These are phyloP conservation scores for Salix exigua DNA, from an alignment of 345 rosid genomes.

Conservation along the genomic window DNA sequence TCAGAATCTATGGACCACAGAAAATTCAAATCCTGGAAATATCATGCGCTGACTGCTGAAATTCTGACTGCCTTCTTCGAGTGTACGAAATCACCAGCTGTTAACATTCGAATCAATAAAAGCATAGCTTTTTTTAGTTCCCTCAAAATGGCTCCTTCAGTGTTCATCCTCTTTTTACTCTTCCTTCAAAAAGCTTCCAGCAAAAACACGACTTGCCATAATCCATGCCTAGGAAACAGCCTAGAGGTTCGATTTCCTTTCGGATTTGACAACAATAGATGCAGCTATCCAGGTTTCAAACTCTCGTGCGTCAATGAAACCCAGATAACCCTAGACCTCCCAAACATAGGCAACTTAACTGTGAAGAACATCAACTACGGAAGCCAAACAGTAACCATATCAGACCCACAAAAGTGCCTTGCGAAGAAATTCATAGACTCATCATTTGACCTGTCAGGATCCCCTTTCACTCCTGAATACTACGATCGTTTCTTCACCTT, in stretches of 20 bases:
- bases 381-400: conserved; percentile 21
- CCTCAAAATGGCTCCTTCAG: neutral
- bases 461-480: conserved; percentile 11
- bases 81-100: neutral
- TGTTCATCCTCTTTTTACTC: neutral
- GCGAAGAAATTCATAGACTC: conserved; percentile 22
- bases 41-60: neutral
- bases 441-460: conserved; percentile 19
- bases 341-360: conserved; percentile 31
- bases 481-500: conserved; percentile 13
- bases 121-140: neutral
- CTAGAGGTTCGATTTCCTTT: conserved; percentile 42
- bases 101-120: neutral
- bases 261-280: conserved; percentile 10
- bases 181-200: neutral
- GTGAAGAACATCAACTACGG: conserved; percentile 40
- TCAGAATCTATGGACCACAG: neutral
- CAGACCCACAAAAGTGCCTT: conserved; percentile 42
- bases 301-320: conserved; percentile 33
- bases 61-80: neutral
- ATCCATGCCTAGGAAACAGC: neutral
- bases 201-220: conserved; percentile 12
- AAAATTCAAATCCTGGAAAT: neutral
- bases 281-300: conserved; percentile 42
- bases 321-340: conserved; percentile 29